phyloP scores from a whole-genome alignment of 2,329 filamentous ascomycete species.

The Capronia americana region DNA sequence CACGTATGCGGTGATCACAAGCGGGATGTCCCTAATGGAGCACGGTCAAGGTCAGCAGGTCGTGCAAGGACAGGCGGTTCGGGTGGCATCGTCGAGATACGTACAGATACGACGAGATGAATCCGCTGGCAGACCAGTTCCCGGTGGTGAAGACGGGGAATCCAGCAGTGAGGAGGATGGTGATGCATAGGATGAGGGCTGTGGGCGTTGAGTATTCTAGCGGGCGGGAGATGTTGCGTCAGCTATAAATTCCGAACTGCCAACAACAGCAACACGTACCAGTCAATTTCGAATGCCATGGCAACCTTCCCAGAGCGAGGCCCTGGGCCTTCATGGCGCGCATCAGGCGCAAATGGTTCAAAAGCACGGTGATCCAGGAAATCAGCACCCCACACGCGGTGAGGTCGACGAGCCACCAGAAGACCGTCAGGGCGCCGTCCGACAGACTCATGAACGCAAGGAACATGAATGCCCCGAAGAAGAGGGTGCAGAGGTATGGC shows the following conservation, averaged over 20 bases:
- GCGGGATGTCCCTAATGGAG: constrained; percentile 61
- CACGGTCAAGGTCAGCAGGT: background rate
- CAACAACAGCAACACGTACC: constrained; percentile 50
- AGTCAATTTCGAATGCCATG: constrained; percentile 70
- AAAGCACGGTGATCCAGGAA: constrained; percentile 66
- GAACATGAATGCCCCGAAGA: constrained; percentile 39
- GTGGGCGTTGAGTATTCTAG: constrained; percentile 66
- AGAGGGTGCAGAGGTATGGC: constrained; percentile 38
- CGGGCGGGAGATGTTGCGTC: background rate
- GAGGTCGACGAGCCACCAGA: constrained; percentile 69
- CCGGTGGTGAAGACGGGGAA: constrained; percentile 68
- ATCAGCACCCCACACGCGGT: constrained; percentile 69
- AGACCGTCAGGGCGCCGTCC: constrained; percentile 64
- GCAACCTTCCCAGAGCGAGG: constrained; percentile 58
- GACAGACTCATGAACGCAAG: constrained; percentile 41
- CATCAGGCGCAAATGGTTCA: constrained; percentile 65
- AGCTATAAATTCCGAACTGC: background rate
- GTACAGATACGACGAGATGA: constrained; percentile 69
- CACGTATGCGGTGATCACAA: constrained; percentile 63
- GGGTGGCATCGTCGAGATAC: constrained; percentile 27
- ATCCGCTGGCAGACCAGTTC: constrained; percentile 63
- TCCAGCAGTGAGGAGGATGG: constrained; percentile 73
- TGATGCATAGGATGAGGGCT: constrained; percentile 64
- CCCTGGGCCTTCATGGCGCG: constrained; percentile 62
- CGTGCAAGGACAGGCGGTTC: background rate